Evolutionary conservation across 2,329 filamentous ascomycete species (phyloP), one percentile per base, ranked within the genome.

Genomic region (Cordyceps javanica): DNA sequence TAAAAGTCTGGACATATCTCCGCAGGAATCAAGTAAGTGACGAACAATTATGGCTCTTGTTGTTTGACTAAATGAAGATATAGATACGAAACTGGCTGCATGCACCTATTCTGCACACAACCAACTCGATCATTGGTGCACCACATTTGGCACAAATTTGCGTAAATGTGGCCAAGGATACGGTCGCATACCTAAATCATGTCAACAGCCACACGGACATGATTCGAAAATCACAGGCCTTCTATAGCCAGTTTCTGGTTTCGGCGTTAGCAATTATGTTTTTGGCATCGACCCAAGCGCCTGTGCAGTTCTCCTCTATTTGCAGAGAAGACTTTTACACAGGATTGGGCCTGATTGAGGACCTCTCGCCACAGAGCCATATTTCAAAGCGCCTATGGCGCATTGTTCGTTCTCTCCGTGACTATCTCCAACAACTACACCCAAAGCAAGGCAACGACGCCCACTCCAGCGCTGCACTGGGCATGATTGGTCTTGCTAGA

Each of bases 41-140:
- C 45, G 2, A 1, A 19, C 32, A 21, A 11, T 6, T n/a, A 26
- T 5, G 16, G 14, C 14, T 8, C 8, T 21, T 36, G 14, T 36
- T 19, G 16, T 63, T 13, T 67, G 44, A 55, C 21, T 60, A 38
- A 42, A 30, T 13, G 2, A 26, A 3, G 6, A 28, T 28, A 8
- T 3, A 76, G 74, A 90, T 96, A 73, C 88, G 92, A 5, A 94
- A 92, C 59, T 85, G 91, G 69, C 89, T 97, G 28, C 92, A 95
- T 70, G 89, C 91, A 0, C 91, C 91, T 0, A 86, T 96, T 3
- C 76, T 97, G 9, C 90, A 96, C 70, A 93, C 88, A 19, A 85
- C 90, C 3, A 88, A 85, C 13, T 92, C 87, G 65, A 97, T 97
- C 65, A 83, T 88, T 73, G 82, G 87, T 58, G 88, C 96, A 67